Conservation (phyloP, 768 basidiomycete genomes). For the Terana coerulea region DNA sequence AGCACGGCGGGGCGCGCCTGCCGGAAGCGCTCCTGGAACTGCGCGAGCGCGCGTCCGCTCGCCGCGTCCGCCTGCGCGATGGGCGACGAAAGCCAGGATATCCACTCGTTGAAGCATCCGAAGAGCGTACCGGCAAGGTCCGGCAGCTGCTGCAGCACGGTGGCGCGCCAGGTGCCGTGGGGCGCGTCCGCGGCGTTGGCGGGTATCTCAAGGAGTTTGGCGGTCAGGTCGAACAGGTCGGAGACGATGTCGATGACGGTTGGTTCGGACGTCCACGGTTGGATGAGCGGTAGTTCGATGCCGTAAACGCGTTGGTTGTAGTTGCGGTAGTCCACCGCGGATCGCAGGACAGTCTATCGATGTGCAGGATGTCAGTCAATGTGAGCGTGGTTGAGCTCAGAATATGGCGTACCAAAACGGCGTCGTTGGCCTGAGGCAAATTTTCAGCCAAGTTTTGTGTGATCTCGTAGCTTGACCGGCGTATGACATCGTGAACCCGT, state of each 20-base stretch:
- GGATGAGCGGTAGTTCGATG: constrained; percentile 61
- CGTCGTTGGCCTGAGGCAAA: constrained; percentile 64
- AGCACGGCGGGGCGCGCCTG: constrained; percentile 73
- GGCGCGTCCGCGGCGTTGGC: constrained; percentile 28
- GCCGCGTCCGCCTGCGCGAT: constrained; percentile 44
- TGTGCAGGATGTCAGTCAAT: background rate
- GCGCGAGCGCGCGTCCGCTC: constrained; percentile 51
- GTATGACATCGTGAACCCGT: constrained; percentile 49
- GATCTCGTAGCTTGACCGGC: constrained; percentile 39
- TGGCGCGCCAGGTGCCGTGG: constrained; percentile 5
- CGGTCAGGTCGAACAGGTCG: constrained; percentile 67
- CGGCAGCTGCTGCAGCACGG: constrained; percentile 47
- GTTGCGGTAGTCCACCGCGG: constrained; percentile 71
- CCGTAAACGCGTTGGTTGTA: constrained; percentile 76
- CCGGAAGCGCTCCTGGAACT: constrained; percentile 63
- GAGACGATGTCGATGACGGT: constrained; percentile 64
- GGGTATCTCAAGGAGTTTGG: constrained; percentile 42
- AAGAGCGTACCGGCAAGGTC: constrained; percentile 62
- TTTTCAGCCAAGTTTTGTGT: constrained; percentile 40
- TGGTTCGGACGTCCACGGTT: constrained; percentile 82
- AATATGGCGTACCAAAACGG: constrained; percentile 69
- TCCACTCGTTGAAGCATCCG: constrained; percentile 60
- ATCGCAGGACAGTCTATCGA: constrained; percentile 61
- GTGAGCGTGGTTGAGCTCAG: constrained; percentile 9
- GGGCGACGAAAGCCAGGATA: constrained; percentile 61